These are phyloP conservation scores for Phalaenopsis aphrodite DNA, from an alignment of 106 monocot genomes.

Conservation along the genomic window DNA sequence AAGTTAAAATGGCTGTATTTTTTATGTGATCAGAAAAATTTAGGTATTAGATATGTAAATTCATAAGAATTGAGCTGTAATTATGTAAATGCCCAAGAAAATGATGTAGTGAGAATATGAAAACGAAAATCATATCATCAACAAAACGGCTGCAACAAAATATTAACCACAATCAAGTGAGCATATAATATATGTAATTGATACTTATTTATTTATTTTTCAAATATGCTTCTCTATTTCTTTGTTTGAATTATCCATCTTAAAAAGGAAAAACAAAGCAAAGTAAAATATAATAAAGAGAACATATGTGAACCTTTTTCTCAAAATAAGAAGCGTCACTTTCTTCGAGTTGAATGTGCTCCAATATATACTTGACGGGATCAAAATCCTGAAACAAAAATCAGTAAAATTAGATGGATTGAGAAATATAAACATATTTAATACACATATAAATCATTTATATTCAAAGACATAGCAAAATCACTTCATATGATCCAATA, in stretches of 20 bases:
- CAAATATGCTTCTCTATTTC: neutral
- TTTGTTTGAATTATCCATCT: neutral
- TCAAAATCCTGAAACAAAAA: conserved; percentile 76
- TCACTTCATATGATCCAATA: neutral
- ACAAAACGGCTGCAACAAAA: neutral
- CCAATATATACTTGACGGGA: conserved; percentile 70
- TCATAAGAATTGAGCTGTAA: no score
- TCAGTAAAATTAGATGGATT: neutral
- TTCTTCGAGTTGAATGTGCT: conserved; percentile 71
- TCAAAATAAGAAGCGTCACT: conserved; percentile 75
- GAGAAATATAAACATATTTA: neutral
- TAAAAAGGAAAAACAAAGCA: neutral
- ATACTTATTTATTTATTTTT: no score
- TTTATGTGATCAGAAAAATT: no score
- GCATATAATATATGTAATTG: neutral
- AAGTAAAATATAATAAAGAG: neutral
- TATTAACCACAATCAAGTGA: neutral
- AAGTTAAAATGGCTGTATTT: no score
- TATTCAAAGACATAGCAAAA: neutral
- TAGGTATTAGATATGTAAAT: no score
- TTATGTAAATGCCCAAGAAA: neutral
- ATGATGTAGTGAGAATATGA: neutral
- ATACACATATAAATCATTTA: neutral
- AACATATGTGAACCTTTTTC: conserved; percentile 45
- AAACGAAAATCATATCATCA: neutral